Evolutionary conservation across 495 filamentous ascomycete species (phyloP), one percentile per base, ranked within the genome.

Genomic region (Copromyces sp.): DNA sequence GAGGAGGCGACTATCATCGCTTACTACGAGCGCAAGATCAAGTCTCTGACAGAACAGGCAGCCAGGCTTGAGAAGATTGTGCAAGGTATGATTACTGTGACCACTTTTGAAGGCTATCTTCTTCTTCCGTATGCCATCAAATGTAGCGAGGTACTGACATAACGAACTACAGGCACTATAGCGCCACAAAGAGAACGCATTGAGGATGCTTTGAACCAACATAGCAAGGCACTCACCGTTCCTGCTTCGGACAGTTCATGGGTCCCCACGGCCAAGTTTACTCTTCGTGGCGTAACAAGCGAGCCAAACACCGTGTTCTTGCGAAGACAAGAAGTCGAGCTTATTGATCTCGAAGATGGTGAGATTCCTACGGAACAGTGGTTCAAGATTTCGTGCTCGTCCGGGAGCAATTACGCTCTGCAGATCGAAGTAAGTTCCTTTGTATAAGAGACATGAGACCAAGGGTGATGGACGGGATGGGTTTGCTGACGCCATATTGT

Each of bases 231-330:
- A 24, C 69, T 84, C 1, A 84, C 83, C 9, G 69, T 35, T n/a
- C 77, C 77, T 29, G 80, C 78, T 32, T 47, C 73, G 29, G 80
- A 82, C 35, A 47, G 77, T 14, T 78, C 78, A 45, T 84, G 81
- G 82, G 79, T 78, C 45, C 80, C 82, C 12, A 80, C 71, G 9
- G 47, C 81, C 44, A 82, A 77, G 29, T 85, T 84, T 53, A 75
- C 74, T 0, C 78, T 86, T 3, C 78, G 83, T 47, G 84, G 84
- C 12, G 79, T 86, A n/a, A 79, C 78, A 2, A 79, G 76, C 47
- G 74, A 77, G 2, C 20, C 70, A 20, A 81, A 83, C 47, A 72
- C 78, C 11, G 76, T 83, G 3, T 86, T 82, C 59, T 70, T 84
- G 45, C 82, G 82, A 71, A 77, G 79, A 39, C 78, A 79, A 16